A percentile compares a stretch with the other conserved stretches of the same genome.
Evolutionary conservation across 2,329 filamentous ascomycete genomes (phyloP).

Genomic region (Sarocladium oryzae): DNA sequence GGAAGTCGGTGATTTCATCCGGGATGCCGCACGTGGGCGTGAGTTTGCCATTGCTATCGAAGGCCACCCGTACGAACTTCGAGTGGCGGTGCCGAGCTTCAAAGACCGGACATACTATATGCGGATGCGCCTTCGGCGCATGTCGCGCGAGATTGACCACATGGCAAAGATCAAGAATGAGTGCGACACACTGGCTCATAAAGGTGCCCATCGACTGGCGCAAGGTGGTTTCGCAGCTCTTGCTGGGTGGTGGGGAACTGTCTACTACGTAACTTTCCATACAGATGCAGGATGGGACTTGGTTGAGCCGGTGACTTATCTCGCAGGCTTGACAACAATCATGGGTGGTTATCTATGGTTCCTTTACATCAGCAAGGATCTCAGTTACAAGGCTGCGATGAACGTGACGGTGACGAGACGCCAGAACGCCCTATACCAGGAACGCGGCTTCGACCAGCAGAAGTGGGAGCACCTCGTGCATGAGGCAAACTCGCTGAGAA

Average conservation of each 20-base stretch:
- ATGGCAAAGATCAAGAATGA: constrained; percentile 72
- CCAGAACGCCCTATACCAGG: constrained; percentile 69
- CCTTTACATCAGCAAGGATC: constrained; percentile 82
- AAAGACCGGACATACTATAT: constrained; percentile 86
- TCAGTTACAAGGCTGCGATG: constrained; percentile 79
- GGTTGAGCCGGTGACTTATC: constrained; percentile 85
- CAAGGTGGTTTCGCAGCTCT: constrained; percentile 71
- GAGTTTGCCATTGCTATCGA: constrained; percentile 84
- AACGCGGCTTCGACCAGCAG: constrained; percentile 66
- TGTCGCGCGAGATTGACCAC: constrained; percentile 59
- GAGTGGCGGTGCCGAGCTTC: constrained; percentile 79
- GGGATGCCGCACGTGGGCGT: constrained; percentile 75
- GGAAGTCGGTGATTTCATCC: constrained; percentile 90
- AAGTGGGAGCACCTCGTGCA: constrained; percentile 75
- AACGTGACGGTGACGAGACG: constrained; percentile 78
- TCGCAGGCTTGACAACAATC: constrained; percentile 77
- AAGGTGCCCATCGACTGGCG: constrained; percentile 70
- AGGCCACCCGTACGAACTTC: constrained; percentile 56
- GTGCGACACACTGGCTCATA: constrained; percentile 73
- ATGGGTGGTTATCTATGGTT: constrained; percentile 94
- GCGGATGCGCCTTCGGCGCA: constrained; percentile 66
- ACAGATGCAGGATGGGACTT: constrained; percentile 84
- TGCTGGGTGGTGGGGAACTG: constrained; percentile 71
- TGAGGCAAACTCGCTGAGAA: constrained; percentile 69
- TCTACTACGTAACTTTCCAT: constrained; percentile 65